phyloP scores from a whole-genome alignment of 176 grass and related monocot species.

The Zoysia japonica region DNA sequence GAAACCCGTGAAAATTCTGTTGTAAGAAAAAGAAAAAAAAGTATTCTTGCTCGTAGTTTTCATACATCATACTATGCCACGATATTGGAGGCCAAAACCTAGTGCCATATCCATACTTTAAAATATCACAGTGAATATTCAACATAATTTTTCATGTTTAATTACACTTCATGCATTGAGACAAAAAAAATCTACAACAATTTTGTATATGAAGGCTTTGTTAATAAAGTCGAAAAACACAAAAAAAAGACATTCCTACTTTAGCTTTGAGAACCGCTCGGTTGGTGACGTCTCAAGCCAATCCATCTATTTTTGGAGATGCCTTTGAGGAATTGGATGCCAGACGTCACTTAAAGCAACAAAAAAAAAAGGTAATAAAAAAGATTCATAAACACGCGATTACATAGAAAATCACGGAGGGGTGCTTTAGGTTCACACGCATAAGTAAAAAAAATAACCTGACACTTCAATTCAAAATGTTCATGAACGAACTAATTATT shows the following conservation, averaged over 20 bases:
- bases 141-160: not conserved
- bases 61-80: not conserved
- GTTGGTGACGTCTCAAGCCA: slow-evolving; percentile 39
- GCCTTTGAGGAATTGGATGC: slow-evolving; percentile 46
- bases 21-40: too few relatives aligned
- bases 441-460: too few relatives aligned
- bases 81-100: not conserved
- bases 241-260: slow-evolving; percentile 25
- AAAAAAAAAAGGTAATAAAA: not conserved
- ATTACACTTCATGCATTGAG: not conserved
- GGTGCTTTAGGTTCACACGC: too few relatives aligned
- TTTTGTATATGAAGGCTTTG: not conserved
- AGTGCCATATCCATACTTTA: not conserved
- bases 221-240: not conserved
- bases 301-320: slow-evolving; percentile 23
- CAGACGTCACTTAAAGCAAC: slow-evolving; percentile 36
- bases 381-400: not conserved
- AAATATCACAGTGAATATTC: not conserved
- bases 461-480: too few relatives aligned
- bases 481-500: too few relatives aligned
- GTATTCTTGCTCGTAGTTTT: not conserved
- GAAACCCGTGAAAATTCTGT: not conserved
- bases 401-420: too few relatives aligned
- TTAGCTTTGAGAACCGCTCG: slow-evolving; percentile 15
- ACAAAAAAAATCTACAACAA: not conserved